phyloP scores from a whole-genome alignment of 164 flowering plant species.

The Brasenia schreberi region DNA sequence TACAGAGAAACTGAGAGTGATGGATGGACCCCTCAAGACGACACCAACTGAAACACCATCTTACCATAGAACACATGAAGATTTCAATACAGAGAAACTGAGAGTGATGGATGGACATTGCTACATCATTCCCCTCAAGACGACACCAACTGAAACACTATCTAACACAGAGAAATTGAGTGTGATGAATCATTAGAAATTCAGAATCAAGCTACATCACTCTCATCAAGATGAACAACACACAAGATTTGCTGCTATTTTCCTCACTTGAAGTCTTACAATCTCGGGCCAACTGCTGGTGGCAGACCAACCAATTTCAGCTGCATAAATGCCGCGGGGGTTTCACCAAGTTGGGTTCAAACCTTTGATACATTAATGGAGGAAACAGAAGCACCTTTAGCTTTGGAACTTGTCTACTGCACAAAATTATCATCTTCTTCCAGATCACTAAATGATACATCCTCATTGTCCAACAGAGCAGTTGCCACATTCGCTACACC shows the following conservation, averaged over 20 bases:
- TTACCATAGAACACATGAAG: too few relatives aligned
- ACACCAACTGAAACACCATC: too few relatives aligned
- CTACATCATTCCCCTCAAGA: too few relatives aligned
- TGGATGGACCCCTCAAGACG: too few relatives aligned
- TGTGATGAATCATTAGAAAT: neutral
- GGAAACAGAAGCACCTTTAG: constrained; percentile 28
- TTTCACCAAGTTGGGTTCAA: constrained; percentile 59
- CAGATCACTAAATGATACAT: constrained; percentile 92
- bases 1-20: too few relatives aligned
- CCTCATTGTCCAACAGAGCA: constrained; percentile 53
- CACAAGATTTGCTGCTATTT: constrained; percentile 36
- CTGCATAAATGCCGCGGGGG: constrained; percentile 24
- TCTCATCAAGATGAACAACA: constrained; percentile 71
- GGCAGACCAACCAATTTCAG: constrained; percentile 11
- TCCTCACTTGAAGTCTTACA: neutral
- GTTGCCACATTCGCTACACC: constrained; percentile 20
- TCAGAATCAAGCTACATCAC: constrained; percentile 24
- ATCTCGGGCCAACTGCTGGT: neutral
- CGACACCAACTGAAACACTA: too few relatives aligned
- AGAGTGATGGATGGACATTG: too few relatives aligned
- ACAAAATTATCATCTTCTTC: constrained; percentile 44
- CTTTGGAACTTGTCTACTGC: constrained; percentile 23
- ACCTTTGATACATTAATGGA: constrained; percentile 45
- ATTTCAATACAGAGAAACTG: too few relatives aligned
- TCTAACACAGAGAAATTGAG: neutral